These are phyloP conservation scores for Schizophyllum amplum DNA, from an alignment of 1,284 basidiomycete species.

Conservation along the genomic window DNA sequence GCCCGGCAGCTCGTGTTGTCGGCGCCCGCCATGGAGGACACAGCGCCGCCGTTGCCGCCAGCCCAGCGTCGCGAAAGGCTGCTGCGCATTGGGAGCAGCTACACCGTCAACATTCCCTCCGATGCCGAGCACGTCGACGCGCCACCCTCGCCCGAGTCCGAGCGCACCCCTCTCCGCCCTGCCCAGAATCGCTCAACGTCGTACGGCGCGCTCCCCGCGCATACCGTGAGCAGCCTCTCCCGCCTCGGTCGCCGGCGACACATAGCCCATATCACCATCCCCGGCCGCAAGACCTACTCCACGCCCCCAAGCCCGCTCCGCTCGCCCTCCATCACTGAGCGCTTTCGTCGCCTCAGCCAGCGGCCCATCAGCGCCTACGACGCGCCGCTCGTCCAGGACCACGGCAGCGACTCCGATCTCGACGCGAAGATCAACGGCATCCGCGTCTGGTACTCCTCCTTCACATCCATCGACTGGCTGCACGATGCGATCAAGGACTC, in stretches of 20 bases:
- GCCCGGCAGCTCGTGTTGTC: background rate
- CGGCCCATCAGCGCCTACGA: constrained; percentile 73
- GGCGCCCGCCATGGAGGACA: background rate
- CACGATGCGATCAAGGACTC: constrained; percentile 93
- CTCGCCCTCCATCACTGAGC: constrained; percentile 27
- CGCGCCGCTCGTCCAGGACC: constrained; percentile 29
- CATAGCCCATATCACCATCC: constrained; percentile 24
- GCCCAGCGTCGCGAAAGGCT: constrained; percentile 46
- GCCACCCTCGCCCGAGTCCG: constrained; percentile 7
- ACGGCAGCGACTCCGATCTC: constrained; percentile 36
- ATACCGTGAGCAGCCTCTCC: constrained; percentile 20
- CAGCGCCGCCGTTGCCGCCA: constrained; percentile 26
- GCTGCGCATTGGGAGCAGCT: constrained; percentile 35
- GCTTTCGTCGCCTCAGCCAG: constrained; percentile 31
- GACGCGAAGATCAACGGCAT: constrained; percentile 76
- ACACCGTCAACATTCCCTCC: constrained; percentile 7
- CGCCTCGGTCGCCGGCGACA: constrained; percentile 25
- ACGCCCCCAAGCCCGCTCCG: constrained; percentile 22
- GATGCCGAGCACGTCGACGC: constrained; percentile 7
- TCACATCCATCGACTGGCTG: constrained; percentile 83
- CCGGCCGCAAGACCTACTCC: constrained; percentile 26
- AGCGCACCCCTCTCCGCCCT: constrained; percentile 19
- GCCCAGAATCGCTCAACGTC: constrained; percentile 19
- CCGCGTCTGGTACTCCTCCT: constrained; percentile 88
- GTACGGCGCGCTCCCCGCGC: constrained; percentile 43